phyloP scores from a whole-genome alignment of 768 basidiomycete genomes.

The Leccinum boreale region DNA sequence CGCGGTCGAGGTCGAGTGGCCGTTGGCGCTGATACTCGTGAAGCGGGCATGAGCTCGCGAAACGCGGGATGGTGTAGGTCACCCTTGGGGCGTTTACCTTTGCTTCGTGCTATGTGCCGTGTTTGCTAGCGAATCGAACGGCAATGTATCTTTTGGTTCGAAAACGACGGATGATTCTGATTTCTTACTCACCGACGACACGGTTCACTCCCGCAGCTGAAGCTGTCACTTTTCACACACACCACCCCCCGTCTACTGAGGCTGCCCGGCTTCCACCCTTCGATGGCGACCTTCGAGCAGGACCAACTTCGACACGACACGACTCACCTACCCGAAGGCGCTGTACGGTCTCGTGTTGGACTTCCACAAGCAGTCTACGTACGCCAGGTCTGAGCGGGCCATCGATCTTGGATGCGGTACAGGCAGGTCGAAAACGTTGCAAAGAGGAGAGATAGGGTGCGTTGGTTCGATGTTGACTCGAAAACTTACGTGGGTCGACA shows the following conservation, averaged over 20 bases:
- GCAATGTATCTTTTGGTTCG: background rate
- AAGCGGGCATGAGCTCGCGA: slow-evolving; percentile 1
- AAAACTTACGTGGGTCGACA: slow-evolving; percentile 18
- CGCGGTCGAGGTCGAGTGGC: slow-evolving; percentile 42
- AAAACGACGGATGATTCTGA: background rate
- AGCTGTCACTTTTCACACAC: background rate
- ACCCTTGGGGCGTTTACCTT: background rate
- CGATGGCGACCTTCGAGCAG: slow-evolving; percentile 69
- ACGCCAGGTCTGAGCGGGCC: slow-evolving; percentile 49
- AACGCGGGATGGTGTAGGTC: background rate
- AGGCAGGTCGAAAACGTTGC: slow-evolving; percentile 36
- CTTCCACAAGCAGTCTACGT: slow-evolving; percentile 42
- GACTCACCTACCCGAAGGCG: slow-evolving; percentile 67
- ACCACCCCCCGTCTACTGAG: background rate
- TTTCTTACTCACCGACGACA: background rate
- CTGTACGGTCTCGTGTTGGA: slow-evolving; percentile 63
- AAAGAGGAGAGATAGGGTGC: background rate
- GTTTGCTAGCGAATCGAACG: background rate
- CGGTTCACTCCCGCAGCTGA: background rate
- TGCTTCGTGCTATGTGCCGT: background rate
- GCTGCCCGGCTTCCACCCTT: background rate
- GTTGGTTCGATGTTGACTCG: no score
- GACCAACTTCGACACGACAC: slow-evolving; percentile 60
- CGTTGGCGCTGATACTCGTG: slow-evolving; percentile 33
- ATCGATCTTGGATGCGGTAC: slow-evolving; percentile 83